phyloP scores from a whole-genome alignment of 495 filamentous ascomycete species.

The Staphylotrichum tortipilum region DNA sequence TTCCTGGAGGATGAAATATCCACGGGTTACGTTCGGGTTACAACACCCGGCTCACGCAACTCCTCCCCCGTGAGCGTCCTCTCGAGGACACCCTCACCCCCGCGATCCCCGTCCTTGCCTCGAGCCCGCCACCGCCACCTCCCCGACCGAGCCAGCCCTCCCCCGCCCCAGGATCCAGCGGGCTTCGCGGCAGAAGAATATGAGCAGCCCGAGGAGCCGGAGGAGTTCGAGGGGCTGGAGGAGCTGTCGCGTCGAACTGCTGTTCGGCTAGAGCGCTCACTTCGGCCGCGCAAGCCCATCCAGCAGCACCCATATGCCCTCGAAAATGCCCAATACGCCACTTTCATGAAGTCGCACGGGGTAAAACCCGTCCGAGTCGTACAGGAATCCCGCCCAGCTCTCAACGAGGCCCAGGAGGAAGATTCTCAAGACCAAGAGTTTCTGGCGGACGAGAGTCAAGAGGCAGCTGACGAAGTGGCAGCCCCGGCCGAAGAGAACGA shows the following conservation, averaged over 20 bases:
- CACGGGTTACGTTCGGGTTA: conserved; percentile 7
- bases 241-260: conserved; percentile 13
- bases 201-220: no score
- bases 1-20: conserved; percentile 12
- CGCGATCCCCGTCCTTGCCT: conserved; percentile 3
- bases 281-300: conserved; percentile 64
- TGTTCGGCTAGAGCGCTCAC: conserved; percentile 30
- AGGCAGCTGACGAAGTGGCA: conserved; percentile 13
- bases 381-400: conserved; percentile 22
- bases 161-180: background rate
- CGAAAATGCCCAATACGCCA: conserved; percentile 59
- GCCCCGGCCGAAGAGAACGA: conserved; percentile 20
- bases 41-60: background rate
- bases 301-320: conserved; percentile 66
- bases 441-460: conserved; percentile 40
- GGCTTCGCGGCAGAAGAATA: background rate
- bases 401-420: conserved; percentile 24
- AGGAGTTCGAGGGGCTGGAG: no score
- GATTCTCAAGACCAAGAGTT: conserved; percentile 45
- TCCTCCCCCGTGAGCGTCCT: conserved; percentile 14
- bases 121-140: background rate
- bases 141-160: background rate
- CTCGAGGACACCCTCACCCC: conserved; percentile 8
- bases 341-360: conserved; percentile 51
- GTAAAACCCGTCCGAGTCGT: conserved; percentile 53